Conservation (phyloP, 345 rosid species). For the Populus alba region DNA sequence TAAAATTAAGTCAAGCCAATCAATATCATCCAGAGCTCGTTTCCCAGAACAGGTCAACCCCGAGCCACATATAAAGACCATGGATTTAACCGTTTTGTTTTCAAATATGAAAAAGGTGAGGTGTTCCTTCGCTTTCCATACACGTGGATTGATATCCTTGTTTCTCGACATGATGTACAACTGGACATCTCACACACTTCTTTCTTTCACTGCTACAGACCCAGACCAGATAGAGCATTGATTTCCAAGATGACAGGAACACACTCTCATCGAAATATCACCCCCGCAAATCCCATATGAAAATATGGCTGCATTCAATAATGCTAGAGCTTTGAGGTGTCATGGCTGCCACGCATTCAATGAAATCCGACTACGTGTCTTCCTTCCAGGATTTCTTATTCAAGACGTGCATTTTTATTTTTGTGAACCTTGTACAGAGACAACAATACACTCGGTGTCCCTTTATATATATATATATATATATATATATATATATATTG, state of each 20-base stretch:
- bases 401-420: not conserved
- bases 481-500: too few relatives aligned
- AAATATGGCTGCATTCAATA: not conserved
- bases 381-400: not conserved
- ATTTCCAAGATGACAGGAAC: not conserved
- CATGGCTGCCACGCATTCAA: not conserved
- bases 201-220: not conserved
- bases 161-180: too few relatives aligned
- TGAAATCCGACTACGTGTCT: not conserved
- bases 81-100: too few relatives aligned
- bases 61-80: too few relatives aligned
- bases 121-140: not conserved
- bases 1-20: too few relatives aligned
- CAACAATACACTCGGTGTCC: too few relatives aligned
- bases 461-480: too few relatives aligned
- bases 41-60: too few relatives aligned
- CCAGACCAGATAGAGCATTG: not conserved
- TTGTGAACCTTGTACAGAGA: not conserved
- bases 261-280: not conserved
- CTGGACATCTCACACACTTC: too few relatives aligned
- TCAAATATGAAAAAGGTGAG: not conserved
- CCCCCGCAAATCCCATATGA: not conserved
- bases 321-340: not conserved
- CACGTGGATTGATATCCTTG: too few relatives aligned
- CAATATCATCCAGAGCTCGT: too few relatives aligned